phyloP scores from a whole-genome alignment of 768 basidiomycete genomes.

The Collybia mongolica region DNA sequence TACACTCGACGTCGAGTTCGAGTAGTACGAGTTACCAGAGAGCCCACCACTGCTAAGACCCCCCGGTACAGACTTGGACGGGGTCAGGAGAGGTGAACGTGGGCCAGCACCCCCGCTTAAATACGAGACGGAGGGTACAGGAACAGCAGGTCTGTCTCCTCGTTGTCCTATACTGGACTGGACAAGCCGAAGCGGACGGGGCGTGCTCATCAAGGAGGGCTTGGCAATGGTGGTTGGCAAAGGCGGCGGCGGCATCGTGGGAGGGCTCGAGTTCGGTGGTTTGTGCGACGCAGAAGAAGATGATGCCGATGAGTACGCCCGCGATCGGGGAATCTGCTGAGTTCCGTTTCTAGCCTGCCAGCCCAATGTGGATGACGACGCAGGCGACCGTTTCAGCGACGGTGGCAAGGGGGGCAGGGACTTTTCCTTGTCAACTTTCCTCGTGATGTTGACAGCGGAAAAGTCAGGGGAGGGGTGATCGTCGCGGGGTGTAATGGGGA shows the following conservation, averaged over 20 bases:
- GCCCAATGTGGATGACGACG: constrained; percentile 5
- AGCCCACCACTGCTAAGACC: constrained; percentile 7
- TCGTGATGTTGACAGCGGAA: constrained; percentile 6
- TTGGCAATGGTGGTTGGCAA: too few species aligned
- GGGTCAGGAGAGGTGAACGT: constrained; percentile 7
- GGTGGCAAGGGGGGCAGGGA: constrained; percentile 31
- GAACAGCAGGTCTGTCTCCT: constrained; percentile 32
- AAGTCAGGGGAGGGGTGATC: constrained; percentile 3
- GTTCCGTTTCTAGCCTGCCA: too few species aligned
- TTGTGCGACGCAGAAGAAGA: neutral
- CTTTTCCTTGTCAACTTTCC: constrained; percentile 30
- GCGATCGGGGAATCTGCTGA: neutral
- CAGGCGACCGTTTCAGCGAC: constrained; percentile 11
- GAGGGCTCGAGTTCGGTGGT: neutral
- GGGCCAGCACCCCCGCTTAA: constrained; percentile 7
- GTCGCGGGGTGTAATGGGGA: constrained; percentile 34
- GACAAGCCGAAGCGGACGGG: constrained; percentile 10
- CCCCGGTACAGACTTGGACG: constrained; percentile 15
- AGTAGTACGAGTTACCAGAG: constrained; percentile 12
- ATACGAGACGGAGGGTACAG: constrained; percentile 26
- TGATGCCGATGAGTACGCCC: neutral
- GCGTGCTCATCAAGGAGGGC: constrained; percentile 8
- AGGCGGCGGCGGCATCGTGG: neutral
- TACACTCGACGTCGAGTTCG: neutral
- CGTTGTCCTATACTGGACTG: constrained; percentile 14